phyloP scores from a whole-genome alignment of 129 eudicot genomes.

The Saussurea involucrata region DNA sequence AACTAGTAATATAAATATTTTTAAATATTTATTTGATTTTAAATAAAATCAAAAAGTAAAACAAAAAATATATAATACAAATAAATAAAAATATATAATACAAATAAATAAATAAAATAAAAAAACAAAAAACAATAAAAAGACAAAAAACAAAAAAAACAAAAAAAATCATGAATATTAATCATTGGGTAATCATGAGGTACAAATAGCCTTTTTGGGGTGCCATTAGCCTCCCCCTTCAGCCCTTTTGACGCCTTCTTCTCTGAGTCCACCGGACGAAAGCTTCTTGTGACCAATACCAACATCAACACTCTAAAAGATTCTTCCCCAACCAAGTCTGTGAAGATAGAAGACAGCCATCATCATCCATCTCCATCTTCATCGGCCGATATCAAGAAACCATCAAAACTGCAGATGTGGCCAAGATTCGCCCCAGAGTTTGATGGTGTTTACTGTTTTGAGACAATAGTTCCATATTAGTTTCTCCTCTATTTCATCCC shows the following conservation, averaged over 20 bases:
- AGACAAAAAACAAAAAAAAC: too few relatives aligned
- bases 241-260: conserved; percentile 25
- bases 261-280: conserved; percentile 10
- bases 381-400: background rate
- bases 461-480: conserved; percentile 50
- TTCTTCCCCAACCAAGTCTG: background rate
- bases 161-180: too few relatives aligned
- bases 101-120: too few relatives aligned
- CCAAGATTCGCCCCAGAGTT: conserved; percentile 66
- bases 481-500: background rate
- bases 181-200: too few relatives aligned
- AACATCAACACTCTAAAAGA: background rate
- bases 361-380: background rate
- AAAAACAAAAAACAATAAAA: too few relatives aligned
- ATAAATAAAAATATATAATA: too few relatives aligned
- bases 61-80: too few relatives aligned
- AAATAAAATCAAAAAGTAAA: too few relatives aligned
- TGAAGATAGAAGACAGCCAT: background rate
- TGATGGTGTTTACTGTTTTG: conserved; percentile 69
- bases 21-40: too few relatives aligned
- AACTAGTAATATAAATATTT: too few relatives aligned
- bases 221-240: too few relatives aligned
- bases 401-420: conserved; percentile 15
- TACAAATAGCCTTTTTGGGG: too few relatives aligned
- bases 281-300: conserved; percentile 7